These are phyloP conservation scores for Fusarium fujikuroi DNA, from an alignment of 2,329 filamentous ascomycete species.

Conservation along the genomic window DNA sequence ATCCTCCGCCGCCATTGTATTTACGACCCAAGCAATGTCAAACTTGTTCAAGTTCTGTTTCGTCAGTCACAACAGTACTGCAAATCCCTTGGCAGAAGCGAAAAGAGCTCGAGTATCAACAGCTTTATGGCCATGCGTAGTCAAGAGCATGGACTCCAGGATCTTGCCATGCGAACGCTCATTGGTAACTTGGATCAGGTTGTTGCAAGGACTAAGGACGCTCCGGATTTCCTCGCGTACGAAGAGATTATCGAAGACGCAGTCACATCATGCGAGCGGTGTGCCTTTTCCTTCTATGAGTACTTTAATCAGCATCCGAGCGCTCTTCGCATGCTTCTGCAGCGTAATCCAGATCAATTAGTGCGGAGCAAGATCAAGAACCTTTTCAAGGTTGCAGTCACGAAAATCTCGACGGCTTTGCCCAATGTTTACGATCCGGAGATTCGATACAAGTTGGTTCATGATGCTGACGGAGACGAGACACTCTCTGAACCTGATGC, in stretches of 20 bases:
- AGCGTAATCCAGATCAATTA: slow-evolving; percentile 66
- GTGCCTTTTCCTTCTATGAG: slow-evolving; percentile 68
- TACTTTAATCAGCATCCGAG: slow-evolving; percentile 68
- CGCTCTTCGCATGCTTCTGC: slow-evolving; percentile 71
- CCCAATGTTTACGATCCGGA: slow-evolving; percentile 59
- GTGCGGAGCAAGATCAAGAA: slow-evolving; percentile 65
- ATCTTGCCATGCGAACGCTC: slow-evolving; percentile 63
- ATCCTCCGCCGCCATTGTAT: slow-evolving; percentile 82
- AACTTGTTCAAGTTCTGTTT: slow-evolving; percentile 73
- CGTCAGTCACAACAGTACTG: slow-evolving; percentile 63
- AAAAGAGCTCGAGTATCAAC: slow-evolving; percentile 3
- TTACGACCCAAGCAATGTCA: slow-evolving; percentile 76
- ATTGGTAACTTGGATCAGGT: slow-evolving; percentile 80
- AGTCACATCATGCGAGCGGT: slow-evolving; percentile 60
- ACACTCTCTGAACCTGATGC: slow-evolving; percentile 4
- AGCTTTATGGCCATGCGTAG: slow-evolving; percentile 9
- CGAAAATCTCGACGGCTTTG: slow-evolving; percentile 60
- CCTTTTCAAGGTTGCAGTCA: slow-evolving; percentile 64
- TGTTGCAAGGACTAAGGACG: slow-evolving; percentile 75
- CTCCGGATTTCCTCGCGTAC: slow-evolving; percentile 69
- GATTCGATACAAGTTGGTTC: slow-evolving; percentile 4
- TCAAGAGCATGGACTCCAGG: slow-evolving; percentile 51
- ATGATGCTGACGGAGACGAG: slow-evolving; percentile 48
- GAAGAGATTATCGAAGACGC: slow-evolving; percentile 60
- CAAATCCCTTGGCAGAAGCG: slow-evolving; percentile 7